Percentiles rank a stretch among this genome's conserved stretches.
Evolutionary conservation across 2,329 filamentous ascomycete genomes (phyloP).

Genomic region (Penicillium nordicum): DNA sequence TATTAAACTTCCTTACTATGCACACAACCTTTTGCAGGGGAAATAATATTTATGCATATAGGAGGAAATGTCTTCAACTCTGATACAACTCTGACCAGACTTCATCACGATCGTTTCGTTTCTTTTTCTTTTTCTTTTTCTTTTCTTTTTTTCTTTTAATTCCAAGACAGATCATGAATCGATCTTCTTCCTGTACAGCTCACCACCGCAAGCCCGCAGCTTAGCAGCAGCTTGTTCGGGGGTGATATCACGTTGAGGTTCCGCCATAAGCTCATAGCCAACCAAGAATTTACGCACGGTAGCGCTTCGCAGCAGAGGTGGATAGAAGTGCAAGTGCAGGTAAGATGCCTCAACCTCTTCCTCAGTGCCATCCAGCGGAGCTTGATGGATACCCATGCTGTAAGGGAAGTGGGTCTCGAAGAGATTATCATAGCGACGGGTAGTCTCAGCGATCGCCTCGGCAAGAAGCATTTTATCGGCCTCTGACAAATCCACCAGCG

Average conservation of each 20-base stretch:
- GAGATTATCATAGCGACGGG: slow-evolving; percentile 89
- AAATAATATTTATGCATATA: slow-evolving; percentile 1
- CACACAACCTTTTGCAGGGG: not conserved
- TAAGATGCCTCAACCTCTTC: slow-evolving; percentile 86
- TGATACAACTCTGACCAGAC: not conserved
- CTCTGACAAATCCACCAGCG: slow-evolving; percentile 74
- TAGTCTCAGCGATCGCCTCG: slow-evolving; percentile 81
- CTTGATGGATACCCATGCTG: slow-evolving; percentile 94
- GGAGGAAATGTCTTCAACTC: not conserved
- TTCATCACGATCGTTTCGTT: not conserved
- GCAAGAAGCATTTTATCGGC: slow-evolving; percentile 72
- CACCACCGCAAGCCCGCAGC: slow-evolving; percentile 71
- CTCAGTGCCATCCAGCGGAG: slow-evolving; percentile 73
- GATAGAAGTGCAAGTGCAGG: slow-evolving; percentile 97
- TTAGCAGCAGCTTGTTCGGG: slow-evolving; percentile 87
- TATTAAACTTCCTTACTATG: no score
- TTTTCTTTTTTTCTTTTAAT: not conserved
- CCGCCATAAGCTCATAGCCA: slow-evolving; percentile 89
- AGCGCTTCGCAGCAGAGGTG: slow-evolving; percentile 83
- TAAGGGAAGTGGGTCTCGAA: slow-evolving; percentile 98
- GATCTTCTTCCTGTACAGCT: slow-evolving; percentile 73
- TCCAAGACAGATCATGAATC: slow-evolving; percentile 5
- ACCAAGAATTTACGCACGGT: slow-evolving; percentile 96
- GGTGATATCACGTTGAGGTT: slow-evolving; percentile 97
- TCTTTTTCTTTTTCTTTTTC: not conserved